These are phyloP conservation scores for Botrytis elliptica DNA, from an alignment of 2,329 filamentous ascomycete genomes.

Conservation along the genomic window DNA sequence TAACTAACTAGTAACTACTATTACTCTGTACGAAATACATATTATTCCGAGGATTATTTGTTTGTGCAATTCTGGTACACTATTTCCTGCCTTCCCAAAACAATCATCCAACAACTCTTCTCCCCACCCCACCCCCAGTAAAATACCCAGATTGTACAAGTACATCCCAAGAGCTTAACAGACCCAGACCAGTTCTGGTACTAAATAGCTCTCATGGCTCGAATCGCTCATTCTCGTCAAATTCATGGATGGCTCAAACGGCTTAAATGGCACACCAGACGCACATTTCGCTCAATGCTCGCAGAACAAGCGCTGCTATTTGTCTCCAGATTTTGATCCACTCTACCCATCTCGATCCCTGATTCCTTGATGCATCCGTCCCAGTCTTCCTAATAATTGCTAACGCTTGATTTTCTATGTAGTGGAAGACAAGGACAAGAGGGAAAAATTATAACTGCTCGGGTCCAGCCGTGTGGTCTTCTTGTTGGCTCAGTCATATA, in stretches of 20 bases:
- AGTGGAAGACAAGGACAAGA: slow-evolving; percentile 16
- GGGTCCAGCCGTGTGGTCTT: slow-evolving; percentile 31
- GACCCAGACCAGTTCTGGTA: slow-evolving; percentile 12
- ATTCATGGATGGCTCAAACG: slow-evolving; percentile 13
- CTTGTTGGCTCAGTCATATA: slow-evolving; percentile 31
- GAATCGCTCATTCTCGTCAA: slow-evolving; percentile 6
- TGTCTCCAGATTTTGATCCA: slow-evolving; percentile 29
- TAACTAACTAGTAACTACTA: neutral
- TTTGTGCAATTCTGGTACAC: neutral
- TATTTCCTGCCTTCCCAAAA: slow-evolving; percentile 10
- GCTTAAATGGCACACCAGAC: slow-evolving; percentile 21
- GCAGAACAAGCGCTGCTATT: slow-evolving; percentile 23
- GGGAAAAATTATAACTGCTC: slow-evolving; percentile 34
- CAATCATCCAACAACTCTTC: slow-evolving; percentile 14
- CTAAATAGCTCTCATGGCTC: slow-evolving; percentile 7
- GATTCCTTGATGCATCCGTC: slow-evolving; percentile 30
- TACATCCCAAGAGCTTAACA: slow-evolving; percentile 1
- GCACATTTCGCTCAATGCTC: slow-evolving; percentile 24
- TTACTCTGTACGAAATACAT: neutral
- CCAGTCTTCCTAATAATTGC: slow-evolving; percentile 23
- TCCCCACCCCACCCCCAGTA: slow-evolving; percentile 18
- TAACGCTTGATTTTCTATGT: slow-evolving; percentile 31
- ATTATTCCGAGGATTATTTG: slow-evolving; percentile 3
- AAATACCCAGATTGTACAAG: slow-evolving; percentile 19
- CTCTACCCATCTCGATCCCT: slow-evolving; percentile 27